A percentile compares a stretch with the other conserved stretches of the same genome.
Conservation (phyloP, 129 eudicot genomes). For the Escallonia herrerae region DNA sequence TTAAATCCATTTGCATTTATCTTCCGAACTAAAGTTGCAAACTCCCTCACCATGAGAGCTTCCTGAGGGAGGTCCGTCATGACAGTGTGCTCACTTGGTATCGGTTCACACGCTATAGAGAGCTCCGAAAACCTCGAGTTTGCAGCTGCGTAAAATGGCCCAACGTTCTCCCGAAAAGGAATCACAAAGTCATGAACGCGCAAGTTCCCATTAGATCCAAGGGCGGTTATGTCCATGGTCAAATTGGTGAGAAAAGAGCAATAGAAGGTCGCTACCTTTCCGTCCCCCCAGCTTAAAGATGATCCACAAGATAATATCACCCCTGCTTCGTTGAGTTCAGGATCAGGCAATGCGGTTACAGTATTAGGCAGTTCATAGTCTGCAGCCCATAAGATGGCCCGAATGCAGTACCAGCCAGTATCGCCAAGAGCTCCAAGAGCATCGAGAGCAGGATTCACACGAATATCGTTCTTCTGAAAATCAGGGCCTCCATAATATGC, state of each 20-base stretch:
- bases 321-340: conserved; percentile 42
- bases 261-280: conserved; percentile 40
- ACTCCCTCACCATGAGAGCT: conserved; percentile 59
- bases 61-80: conserved; percentile 51
- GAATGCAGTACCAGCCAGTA: conserved; percentile 55
- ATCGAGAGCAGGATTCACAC: conserved; percentile 39
- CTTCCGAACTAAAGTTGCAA: conserved; percentile 34
- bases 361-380: conserved; percentile 53
- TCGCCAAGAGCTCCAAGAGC: conserved; percentile 46
- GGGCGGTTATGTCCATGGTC: conserved; percentile 41
- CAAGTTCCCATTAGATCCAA: conserved; percentile 51
- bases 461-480: conserved; percentile 30
- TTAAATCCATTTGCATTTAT: conserved; percentile 20
- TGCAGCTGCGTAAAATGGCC: conserved; percentile 20
- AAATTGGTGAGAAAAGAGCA: conserved; percentile 43
- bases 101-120: conserved; percentile 32
- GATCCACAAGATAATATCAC: conserved; percentile 56
- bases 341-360: conserved; percentile 31
- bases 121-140: conserved; percentile 31
- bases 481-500: conserved; percentile 24
- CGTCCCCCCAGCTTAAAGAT: conserved; percentile 39
- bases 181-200: conserved; percentile 54
- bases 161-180: conserved; percentile 48
- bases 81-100: conserved; percentile 32
- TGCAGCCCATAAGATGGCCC: conserved; percentile 51